Conservation (phyloP, 2,329 filamentous ascomycete genomes). For the Trichoderma hamatum region DNA sequence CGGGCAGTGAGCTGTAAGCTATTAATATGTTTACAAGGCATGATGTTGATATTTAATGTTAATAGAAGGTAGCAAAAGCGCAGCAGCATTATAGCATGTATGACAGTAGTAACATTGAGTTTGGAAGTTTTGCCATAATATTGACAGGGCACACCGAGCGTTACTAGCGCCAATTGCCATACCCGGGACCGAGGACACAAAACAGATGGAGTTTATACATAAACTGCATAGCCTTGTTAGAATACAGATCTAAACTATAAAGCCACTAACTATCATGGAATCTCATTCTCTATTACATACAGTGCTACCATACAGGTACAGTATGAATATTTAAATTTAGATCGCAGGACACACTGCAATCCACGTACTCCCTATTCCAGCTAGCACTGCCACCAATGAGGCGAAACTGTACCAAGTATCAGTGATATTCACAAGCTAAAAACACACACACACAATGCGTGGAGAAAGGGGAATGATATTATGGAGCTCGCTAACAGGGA, state of each 20-base stretch:
- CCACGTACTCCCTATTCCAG: background rate
- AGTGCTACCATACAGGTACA: too few species aligned
- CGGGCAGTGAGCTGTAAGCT: background rate
- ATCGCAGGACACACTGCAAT: background rate
- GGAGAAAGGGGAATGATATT: conserved; percentile 1
- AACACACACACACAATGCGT: background rate
- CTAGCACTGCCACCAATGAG: background rate
- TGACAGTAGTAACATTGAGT: too few species aligned
- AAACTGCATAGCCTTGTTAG: background rate
- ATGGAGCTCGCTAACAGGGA: conserved; percentile 16
- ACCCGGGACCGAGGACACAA: background rate
- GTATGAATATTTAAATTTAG: background rate
- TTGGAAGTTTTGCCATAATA: background rate
- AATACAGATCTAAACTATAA: background rate
- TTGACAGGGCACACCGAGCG: background rate
- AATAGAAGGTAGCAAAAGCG: background rate
- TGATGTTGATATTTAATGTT: background rate
- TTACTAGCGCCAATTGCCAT: background rate
- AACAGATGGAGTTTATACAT: background rate
- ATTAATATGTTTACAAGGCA: background rate
- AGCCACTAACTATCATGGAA: background rate
- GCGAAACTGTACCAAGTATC: background rate
- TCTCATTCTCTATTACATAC: background rate
- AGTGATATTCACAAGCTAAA: background rate
- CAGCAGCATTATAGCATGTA: background rate